A percentile compares a stretch with the other conserved stretches of the same genome.
Evolutionary conservation across 305 asterid species (phyloP).

Genomic region (Andrographis paniculata): DNA sequence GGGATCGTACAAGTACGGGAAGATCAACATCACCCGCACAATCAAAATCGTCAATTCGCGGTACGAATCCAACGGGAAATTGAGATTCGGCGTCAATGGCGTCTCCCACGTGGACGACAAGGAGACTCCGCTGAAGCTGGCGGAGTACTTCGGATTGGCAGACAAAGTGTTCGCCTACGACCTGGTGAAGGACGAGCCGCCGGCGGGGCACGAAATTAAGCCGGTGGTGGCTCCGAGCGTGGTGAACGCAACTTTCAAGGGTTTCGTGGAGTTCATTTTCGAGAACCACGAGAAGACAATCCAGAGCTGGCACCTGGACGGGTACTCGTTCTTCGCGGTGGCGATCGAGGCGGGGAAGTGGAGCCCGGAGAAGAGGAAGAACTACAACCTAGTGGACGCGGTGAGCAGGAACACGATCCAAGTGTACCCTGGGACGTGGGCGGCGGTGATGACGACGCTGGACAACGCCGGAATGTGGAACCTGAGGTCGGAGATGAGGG

Average conservation of each 20-base stretch:
- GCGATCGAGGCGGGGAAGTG: slow-evolving; percentile 71
- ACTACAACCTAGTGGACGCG: slow-evolving; percentile 69
- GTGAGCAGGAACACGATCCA: slow-evolving; percentile 71
- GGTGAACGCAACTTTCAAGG: slow-evolving; percentile 45
- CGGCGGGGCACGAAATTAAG: not conserved
- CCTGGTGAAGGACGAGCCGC: slow-evolving; percentile 9
- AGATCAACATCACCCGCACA: slow-evolving; percentile 6
- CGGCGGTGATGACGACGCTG: slow-evolving; percentile 57
- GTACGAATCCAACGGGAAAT: not conserved
- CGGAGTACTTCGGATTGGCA: slow-evolving; percentile 2
- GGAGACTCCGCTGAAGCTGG: slow-evolving; percentile 8
- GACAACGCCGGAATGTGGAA: slow-evolving; percentile 95
- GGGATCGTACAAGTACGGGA: slow-evolving; percentile 81
- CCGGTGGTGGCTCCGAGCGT: slow-evolving; percentile 35
- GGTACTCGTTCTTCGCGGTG: slow-evolving; percentile 77
- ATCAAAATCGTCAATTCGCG: slow-evolving; percentile 2
- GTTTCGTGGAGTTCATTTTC: slow-evolving; percentile 73
- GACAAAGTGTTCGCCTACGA: slow-evolving; percentile 6
- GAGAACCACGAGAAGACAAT: slow-evolving; percentile 68
- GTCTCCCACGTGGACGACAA: slow-evolving; percentile 3
- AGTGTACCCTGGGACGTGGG: slow-evolving; percentile 80
- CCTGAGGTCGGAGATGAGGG: slow-evolving; percentile 62
- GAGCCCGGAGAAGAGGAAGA: slow-evolving; percentile 72
- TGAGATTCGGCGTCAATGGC: not conserved
- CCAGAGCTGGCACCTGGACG: slow-evolving; percentile 72